Conservation (phyloP, 805 yeast genomes). For the Pichia ethanolica region DNA sequence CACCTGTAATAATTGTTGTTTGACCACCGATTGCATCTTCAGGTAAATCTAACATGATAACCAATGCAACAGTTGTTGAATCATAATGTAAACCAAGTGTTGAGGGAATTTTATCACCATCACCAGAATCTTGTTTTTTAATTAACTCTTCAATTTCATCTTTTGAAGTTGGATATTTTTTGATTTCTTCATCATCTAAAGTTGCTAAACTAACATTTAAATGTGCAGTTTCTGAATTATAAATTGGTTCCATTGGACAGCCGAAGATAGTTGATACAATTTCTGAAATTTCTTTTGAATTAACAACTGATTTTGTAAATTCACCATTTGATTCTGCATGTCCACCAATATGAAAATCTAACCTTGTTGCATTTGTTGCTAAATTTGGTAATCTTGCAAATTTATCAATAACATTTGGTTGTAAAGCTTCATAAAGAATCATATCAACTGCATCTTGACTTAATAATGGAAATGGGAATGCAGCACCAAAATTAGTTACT, state of each 20-base stretch:
- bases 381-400: slow-evolving; percentile 36
- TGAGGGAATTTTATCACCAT: slow-evolving; percentile 34
- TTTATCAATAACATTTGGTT: slow-evolving; percentile 34
- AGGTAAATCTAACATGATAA: slow-evolving; percentile 42
- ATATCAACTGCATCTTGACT: slow-evolving; percentile 50
- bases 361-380: slow-evolving; percentile 25
- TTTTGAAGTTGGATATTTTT: slow-evolving; percentile 10
- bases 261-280: slow-evolving; percentile 45
- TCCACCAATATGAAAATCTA: slow-evolving; percentile 46
- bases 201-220: slow-evolving; percentile 39
- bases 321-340: slow-evolving; percentile 33
- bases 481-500: slow-evolving; percentile 34
- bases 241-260: slow-evolving; percentile 35
- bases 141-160: slow-evolving; percentile 6
- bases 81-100: slow-evolving; percentile 43
- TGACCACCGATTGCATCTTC: slow-evolving; percentile 43
- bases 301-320: slow-evolving; percentile 45
- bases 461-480: slow-evolving; percentile 52
- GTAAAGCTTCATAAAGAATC: slow-evolving; percentile 46
- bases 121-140: slow-evolving; percentile 13
- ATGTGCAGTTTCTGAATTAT: slow-evolving; percentile 50
- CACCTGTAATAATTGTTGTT: slow-evolving; percentile 41
- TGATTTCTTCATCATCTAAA: slow-evolving; percentile 9
- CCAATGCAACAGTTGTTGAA: slow-evolving; percentile 42
- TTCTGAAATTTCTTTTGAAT: slow-evolving; percentile 42